phyloP scores from a whole-genome alignment of 176 grass and related monocot species.

The Oryza nivara region DNA sequence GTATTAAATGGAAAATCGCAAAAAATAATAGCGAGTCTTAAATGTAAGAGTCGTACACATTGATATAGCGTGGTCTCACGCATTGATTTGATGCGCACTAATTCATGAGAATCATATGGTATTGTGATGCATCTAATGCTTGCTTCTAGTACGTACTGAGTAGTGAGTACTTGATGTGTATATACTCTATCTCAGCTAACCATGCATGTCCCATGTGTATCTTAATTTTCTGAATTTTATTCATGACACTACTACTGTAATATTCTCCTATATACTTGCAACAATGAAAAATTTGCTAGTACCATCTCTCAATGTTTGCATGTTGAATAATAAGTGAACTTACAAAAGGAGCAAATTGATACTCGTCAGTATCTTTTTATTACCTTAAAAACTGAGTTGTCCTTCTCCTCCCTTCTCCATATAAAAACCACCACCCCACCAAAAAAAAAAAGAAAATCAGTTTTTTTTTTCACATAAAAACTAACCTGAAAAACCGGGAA shows the following conservation, averaged over 20 bases:
- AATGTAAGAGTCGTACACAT: neutral
- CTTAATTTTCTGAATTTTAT: neutral
- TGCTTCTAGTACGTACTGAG: neutral
- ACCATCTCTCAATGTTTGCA: neutral
- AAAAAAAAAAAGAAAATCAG: too few relatives aligned
- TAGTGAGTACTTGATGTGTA: neutral
- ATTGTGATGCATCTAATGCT: neutral
- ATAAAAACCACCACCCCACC: too few relatives aligned
- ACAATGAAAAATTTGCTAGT: neutral
- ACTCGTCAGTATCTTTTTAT: neutral
- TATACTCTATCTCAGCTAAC: neutral
- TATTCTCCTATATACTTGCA: neutral
- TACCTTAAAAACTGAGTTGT: too few relatives aligned
- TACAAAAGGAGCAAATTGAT: neutral
- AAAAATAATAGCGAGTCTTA: neutral
- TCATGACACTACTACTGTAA: neutral
- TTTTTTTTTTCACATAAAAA: too few relatives aligned
- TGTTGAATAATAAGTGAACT: neutral
- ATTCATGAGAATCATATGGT: constrained; percentile 15
- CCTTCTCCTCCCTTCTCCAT: too few relatives aligned
- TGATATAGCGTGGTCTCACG: neutral
- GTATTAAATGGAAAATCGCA: neutral
- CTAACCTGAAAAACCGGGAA: too few relatives aligned
- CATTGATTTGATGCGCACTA: constrained; percentile 2
- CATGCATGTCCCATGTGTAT: neutral